Percentiles rank a stretch among this genome's conserved stretches.
Evolutionary conservation across 768 basidiomycete genomes (phyloP).

Genomic region (Lactarius quietus): DNA sequence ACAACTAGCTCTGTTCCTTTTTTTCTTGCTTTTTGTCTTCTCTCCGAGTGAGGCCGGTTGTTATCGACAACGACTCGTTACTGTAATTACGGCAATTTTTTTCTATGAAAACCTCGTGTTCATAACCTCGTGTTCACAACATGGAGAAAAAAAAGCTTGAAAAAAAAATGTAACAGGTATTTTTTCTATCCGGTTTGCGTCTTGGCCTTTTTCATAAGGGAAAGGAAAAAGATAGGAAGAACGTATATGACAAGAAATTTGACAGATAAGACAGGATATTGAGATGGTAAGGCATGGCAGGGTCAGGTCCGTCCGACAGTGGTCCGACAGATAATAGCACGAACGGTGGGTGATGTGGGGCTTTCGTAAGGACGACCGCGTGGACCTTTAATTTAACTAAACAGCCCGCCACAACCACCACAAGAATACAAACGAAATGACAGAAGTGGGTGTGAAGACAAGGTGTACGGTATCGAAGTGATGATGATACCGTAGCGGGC

Average conservation of each 20-base stretch:
- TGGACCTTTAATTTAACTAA: constrained; percentile 7
- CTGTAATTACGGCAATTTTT: not conserved
- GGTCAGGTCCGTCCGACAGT: not conserved
- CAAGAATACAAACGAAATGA: constrained; percentile 12
- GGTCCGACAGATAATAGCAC: not conserved
- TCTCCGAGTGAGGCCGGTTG: not conserved
- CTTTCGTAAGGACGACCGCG: not conserved
- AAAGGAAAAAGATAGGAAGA: not conserved
- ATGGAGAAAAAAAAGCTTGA: not conserved
- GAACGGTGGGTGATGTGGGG: not conserved
- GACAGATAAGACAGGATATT: not conserved
- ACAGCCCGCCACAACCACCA: not conserved
- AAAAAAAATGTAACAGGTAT: not conserved
- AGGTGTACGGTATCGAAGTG: no score
- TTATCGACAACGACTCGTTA: not conserved
- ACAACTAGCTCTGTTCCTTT: not conserved
- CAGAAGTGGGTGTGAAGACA: constrained; percentile 4
- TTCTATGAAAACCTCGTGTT: not conserved
- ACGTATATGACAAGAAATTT: not conserved
- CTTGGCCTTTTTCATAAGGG: not conserved
- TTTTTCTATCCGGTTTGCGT: not conserved
- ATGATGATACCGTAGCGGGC: not conserved
- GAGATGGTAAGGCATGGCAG: not conserved
- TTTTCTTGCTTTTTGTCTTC: not conserved
- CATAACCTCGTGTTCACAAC: no score